A percentile compares a stretch with the other conserved stretches of the same genome.
These are phyloP conservation scores for Perkinsus olseni DNA, from an alignment of 169 alveolate genomes.

Conservation along the genomic window DNA sequence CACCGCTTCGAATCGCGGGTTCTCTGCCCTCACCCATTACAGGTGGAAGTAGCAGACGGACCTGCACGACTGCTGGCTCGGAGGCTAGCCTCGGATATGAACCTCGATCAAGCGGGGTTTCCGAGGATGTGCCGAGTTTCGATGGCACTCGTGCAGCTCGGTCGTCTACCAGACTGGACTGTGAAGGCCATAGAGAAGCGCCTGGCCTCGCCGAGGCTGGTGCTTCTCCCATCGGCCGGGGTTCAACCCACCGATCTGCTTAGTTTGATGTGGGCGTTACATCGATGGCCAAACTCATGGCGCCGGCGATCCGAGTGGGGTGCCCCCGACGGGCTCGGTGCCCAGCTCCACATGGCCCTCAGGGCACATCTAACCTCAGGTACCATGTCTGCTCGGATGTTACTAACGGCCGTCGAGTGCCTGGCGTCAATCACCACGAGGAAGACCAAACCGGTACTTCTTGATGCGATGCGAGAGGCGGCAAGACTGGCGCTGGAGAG, in stretches of 20 bases:
- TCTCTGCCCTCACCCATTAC: background rate
- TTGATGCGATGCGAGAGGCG: background rate
- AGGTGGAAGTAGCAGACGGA: background rate
- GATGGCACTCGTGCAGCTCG: background rate
- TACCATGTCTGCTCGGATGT: background rate
- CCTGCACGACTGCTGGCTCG: background rate
- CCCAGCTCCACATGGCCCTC: background rate
- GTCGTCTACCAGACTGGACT: background rate
- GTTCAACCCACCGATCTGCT: background rate
- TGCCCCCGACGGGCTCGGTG: background rate
- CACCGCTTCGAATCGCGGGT: background rate
- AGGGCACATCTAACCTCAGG: background rate
- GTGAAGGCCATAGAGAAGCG: background rate
- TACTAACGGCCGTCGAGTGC: background rate
- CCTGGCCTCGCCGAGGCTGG: background rate
- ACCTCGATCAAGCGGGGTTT: background rate
- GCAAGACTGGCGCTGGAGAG: background rate
- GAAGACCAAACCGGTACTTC: background rate
- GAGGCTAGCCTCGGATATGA: background rate
- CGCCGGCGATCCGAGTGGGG: background rate
- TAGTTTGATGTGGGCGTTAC: background rate
- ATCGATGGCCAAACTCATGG: background rate
- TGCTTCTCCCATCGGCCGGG: background rate
- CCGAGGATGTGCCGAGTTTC: background rate
- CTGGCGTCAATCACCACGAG: background rate